These are phyloP conservation scores for Plenodomus lindquistii DNA, from an alignment of 2,329 filamentous ascomycete species.

Conservation along the genomic window DNA sequence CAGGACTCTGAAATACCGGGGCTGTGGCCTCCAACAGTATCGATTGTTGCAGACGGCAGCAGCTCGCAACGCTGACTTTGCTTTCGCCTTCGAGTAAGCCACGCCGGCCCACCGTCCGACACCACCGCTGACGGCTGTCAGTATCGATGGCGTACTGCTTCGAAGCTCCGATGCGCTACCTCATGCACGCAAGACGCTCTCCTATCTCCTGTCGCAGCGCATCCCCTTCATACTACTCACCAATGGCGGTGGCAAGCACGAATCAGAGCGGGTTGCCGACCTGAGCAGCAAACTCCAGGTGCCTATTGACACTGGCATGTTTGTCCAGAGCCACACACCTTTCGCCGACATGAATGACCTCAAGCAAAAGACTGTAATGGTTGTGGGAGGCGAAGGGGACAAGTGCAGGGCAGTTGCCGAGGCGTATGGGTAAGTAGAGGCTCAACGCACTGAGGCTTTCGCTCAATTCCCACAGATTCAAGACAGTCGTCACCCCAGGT, in stretches of 20 bases:
- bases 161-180: conserved; percentile 79
- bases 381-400: conserved; percentile 53
- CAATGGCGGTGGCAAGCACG: conserved; percentile 88
- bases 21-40: conserved; percentile 10
- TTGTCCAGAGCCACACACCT: conserved; percentile 90
- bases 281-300: conserved; percentile 69
- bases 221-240: conserved; percentile 95
- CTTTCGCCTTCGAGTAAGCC: conserved; percentile 61
- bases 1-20: conserved; percentile 15
- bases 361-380: conserved; percentile 56
- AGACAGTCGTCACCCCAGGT: conserved; percentile 79
- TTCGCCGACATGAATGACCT: conserved; percentile 69
- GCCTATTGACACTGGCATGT: conserved; percentile 67
- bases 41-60: conserved; percentile 34
- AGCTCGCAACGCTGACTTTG: conserved; percentile 49
- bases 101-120: conserved; percentile 14
- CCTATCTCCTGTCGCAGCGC: conserved; percentile 70
- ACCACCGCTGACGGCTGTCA: conserved; percentile 44
- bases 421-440: conserved; percentile 44
- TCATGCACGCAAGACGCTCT: conserved; percentile 73
- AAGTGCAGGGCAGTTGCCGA: conserved; percentile 74
- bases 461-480: conserved; percentile 41
- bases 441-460: neutral
- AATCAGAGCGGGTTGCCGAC: conserved; percentile 72
- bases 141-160: conserved; percentile 93